These are phyloP conservation scores for Malassezia obtusa DNA, from an alignment of 1,284 basidiomycete genomes.

Conservation along the genomic window DNA sequence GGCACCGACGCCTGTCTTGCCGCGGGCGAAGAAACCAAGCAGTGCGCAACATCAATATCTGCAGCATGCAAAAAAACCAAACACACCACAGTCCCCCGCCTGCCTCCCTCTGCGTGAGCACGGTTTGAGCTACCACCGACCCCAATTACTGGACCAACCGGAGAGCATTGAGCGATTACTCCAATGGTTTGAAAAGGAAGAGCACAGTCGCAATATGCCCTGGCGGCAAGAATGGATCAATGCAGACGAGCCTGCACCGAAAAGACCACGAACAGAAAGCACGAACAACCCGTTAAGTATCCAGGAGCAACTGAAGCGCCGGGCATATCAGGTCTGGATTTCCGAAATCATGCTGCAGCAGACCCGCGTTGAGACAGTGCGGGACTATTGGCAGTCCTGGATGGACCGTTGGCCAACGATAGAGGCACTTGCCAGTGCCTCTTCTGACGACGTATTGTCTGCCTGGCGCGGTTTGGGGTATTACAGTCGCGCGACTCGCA, in stretches of 20 bases:
- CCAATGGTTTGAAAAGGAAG: slow-evolving; percentile 61
- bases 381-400: slow-evolving; percentile 39
- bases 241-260: not conserved
- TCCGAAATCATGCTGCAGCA: slow-evolving; percentile 97
- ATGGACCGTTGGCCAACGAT: slow-evolving; percentile 40
- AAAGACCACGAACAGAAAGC: not conserved
- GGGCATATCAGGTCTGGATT: slow-evolving; percentile 62
- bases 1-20: not conserved
- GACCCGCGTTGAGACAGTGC: slow-evolving; percentile 55
- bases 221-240: slow-evolving; percentile 63
- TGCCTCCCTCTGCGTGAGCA: slow-evolving; percentile 11
- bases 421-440: slow-evolving; percentile 61
- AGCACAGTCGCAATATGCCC: slow-evolving; percentile 64
- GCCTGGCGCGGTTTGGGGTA: slow-evolving; percentile 44
- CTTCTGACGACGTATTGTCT: slow-evolving; percentile 47
- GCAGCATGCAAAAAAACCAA: not conserved
- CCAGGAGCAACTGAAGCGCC: slow-evolving; percentile 49
- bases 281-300: slow-evolving; percentile 6
- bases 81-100: slow-evolving; percentile 1
- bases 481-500: slow-evolving; percentile 41
- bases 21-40: not conserved
- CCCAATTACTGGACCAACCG: slow-evolving; percentile 20
- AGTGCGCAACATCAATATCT: not conserved
- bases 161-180: slow-evolving; percentile 29
- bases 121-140: slow-evolving; percentile 23